phyloP scores from a whole-genome alignment of 202 grass and related monocot genomes.

The Setaria italica region DNA sequence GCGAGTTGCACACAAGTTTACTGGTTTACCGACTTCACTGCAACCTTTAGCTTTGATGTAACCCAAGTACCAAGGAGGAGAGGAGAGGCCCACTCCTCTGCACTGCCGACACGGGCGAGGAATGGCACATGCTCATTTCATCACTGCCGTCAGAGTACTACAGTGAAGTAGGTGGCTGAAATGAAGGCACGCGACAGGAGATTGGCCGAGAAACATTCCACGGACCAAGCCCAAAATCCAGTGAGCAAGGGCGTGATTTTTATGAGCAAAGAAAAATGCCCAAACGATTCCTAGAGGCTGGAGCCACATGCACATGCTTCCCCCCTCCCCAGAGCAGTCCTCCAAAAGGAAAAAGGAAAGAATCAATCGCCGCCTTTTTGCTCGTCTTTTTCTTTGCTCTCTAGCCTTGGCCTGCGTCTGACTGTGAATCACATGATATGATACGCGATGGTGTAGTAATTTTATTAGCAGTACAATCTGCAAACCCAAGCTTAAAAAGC shows the following conservation, averaged over 20 bases:
- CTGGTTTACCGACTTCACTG: background rate
- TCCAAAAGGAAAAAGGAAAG: background rate
- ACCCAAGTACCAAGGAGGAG: too few species aligned
- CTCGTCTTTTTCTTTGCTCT: background rate
- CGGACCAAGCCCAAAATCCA: background rate
- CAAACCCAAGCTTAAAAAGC: conserved; percentile 5
- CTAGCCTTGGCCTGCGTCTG: background rate
- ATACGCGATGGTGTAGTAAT: background rate
- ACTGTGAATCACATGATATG: background rate
- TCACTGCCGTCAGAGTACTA: background rate
- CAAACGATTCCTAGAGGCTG: too few species aligned
- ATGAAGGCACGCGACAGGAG: background rate
- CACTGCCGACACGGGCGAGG: background rate
- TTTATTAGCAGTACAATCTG: background rate
- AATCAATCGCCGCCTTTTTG: background rate
- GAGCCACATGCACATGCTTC: too few species aligned
- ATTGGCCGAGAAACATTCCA: conserved; percentile 10
- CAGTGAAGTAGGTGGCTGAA: background rate
- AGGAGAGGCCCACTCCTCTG: background rate
- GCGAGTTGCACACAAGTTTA: too few species aligned
- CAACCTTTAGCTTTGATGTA: background rate
- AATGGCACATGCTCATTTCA: conserved; percentile 44
- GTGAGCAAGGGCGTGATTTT: too few species aligned
- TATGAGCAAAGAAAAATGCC: too few species aligned
- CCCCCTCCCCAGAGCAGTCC: conserved; percentile 5